These are phyloP conservation scores for Colletotrichum magnum DNA, from an alignment of 2,329 filamentous ascomycete species.

Conservation along the genomic window DNA sequence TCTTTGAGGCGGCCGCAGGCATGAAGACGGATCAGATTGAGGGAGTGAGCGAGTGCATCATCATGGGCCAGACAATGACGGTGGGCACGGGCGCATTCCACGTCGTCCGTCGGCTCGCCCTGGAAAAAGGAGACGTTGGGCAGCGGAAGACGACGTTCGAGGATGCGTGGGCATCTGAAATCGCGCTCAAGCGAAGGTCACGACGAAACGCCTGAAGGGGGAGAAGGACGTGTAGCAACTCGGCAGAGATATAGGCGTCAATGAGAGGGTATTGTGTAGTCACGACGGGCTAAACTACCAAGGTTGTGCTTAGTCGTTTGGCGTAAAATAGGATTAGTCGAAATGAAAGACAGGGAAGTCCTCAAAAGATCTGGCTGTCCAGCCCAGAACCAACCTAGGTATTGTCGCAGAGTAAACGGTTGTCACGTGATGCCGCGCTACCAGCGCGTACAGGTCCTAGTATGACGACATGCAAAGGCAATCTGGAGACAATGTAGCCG, in stretches of 20 bases:
- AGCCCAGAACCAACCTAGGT: too few species aligned
- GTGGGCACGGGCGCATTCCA: conserved; percentile 94
- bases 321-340: background rate
- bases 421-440: too few species aligned
- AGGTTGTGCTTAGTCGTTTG: conserved; percentile 13
- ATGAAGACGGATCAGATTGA: conserved; percentile 95
- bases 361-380: too few species aligned
- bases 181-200: conserved; percentile 41
- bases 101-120: conserved; percentile 82
- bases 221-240: conserved; percentile 15
- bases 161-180: conserved; percentile 69
- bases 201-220: conserved; percentile 18
- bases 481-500: too few species aligned
- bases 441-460: too few species aligned
- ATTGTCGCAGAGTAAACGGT: too few species aligned
- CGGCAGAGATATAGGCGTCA: conserved; percentile 17
- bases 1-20: conserved; percentile 93
- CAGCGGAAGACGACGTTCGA: conserved; percentile 79
- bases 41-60: conserved; percentile 96
- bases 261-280: conserved; percentile 24
- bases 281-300: background rate
- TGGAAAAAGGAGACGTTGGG: conserved; percentile 71
- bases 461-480: too few species aligned
- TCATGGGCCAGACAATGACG: conserved; percentile 95
- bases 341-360: conserved; percentile 6